phyloP scores from a whole-genome alignment of 2,329 filamentous ascomycete species.

The Juglanconis sp. region DNA sequence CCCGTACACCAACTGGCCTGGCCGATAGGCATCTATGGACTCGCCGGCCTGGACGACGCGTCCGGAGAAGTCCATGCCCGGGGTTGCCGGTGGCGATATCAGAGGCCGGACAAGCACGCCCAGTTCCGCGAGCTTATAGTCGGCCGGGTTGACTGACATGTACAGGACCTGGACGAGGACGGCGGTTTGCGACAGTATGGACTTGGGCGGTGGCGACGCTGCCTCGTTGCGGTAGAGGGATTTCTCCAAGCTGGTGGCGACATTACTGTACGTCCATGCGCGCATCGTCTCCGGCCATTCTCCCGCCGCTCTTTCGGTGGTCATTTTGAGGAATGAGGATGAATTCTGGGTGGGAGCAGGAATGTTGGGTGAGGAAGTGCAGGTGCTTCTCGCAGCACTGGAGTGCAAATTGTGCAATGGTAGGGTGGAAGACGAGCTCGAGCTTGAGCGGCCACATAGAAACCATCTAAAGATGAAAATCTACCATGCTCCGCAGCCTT shows the following conservation, averaged over 20 bases:
- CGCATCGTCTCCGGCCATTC: constrained; percentile 40
- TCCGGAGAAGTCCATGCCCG: constrained; percentile 49
- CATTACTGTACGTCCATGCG: constrained; percentile 54
- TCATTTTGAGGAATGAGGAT: neutral
- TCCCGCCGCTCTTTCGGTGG: neutral
- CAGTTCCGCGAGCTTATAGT: constrained; percentile 60
- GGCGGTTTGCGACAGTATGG: constrained; percentile 36
- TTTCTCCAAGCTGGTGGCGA: constrained; percentile 47
- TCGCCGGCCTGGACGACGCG: constrained; percentile 35
- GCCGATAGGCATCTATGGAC: constrained; percentile 27
- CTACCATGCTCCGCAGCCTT: too few species aligned
- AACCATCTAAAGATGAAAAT: too few species aligned
- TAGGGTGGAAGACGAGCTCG: too few species aligned
- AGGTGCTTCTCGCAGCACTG: neutral
- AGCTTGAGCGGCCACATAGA: too few species aligned
- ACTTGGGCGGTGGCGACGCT: constrained; percentile 38
- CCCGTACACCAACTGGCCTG: constrained; percentile 46
- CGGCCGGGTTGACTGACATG: constrained; percentile 57
- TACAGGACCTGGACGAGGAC: constrained; percentile 54
- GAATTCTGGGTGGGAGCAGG: neutral
- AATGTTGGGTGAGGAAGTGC: neutral
- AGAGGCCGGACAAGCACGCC: constrained; percentile 37
- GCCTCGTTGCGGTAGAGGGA: constrained; percentile 45
- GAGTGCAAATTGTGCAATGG: too few species aligned
- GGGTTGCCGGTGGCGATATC: constrained; percentile 41